phyloP scores from a whole-genome alignment of 176 grass and related monocot genomes.

The Paspalum notatum region DNA sequence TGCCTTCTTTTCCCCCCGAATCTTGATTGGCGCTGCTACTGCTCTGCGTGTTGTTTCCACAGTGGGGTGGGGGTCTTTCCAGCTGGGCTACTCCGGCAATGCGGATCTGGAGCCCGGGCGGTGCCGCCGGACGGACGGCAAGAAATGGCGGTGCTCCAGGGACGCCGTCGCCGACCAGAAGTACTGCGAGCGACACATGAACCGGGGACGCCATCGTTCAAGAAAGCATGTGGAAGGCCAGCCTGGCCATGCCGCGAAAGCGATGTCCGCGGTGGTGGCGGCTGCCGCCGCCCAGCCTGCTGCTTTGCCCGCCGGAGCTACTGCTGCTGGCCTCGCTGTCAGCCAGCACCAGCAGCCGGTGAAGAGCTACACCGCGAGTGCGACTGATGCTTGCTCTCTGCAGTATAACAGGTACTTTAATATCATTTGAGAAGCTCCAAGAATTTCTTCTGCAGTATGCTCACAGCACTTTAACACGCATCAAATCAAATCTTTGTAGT shows the following conservation, averaged over 20 bases:
- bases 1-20: slow-evolving; percentile 50
- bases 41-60: slow-evolving; percentile 46
- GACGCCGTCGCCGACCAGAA: slow-evolving; percentile 97
- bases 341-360: slow-evolving; percentile 44
- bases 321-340: slow-evolving; percentile 37
- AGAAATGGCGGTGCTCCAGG: slow-evolving; percentile 99
- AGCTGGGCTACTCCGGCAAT: slow-evolving; percentile 84
- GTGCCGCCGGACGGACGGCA: slow-evolving; percentile 94
- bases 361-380: slow-evolving; percentile 43
- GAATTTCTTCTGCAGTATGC: background rate
- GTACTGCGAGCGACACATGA: slow-evolving; percentile 99
- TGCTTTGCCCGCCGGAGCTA: slow-evolving; percentile 40
- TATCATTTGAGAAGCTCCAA: background rate
- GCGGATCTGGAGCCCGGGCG: slow-evolving; percentile 90
- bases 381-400: slow-evolving; percentile 47
- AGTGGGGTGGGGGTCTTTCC: slow-evolving; percentile 91
- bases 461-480: background rate
- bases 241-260: slow-evolving; percentile 88
- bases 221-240: slow-evolving; percentile 99
- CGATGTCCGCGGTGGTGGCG: slow-evolving; percentile 53
- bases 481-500: too few species aligned
- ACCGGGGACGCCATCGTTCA: slow-evolving; percentile 99
- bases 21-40: slow-evolving; percentile 37
- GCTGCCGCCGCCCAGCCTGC: slow-evolving; percentile 49
- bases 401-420: slow-evolving; percentile 53